phyloP scores from a whole-genome alignment of 257 asterid genomes.

The Agastache rugosa region DNA sequence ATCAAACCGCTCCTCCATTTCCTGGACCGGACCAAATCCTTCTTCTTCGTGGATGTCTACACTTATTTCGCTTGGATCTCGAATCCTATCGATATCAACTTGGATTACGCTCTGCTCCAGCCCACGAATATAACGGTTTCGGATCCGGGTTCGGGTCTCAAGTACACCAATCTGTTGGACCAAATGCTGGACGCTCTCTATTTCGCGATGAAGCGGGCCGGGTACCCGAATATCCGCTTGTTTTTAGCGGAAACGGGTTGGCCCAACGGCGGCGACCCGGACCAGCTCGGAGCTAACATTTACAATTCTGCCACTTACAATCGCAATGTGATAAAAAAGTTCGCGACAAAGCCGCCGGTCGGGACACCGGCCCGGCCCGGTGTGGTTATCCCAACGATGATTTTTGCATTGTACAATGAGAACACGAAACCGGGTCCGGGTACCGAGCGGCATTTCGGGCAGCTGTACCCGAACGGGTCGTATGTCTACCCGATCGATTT shows the following conservation, averaged over 20 bases:
- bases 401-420: conserved; percentile 85
- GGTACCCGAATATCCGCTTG: conserved; percentile 72
- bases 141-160: conserved; percentile 72
- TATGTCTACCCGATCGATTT: conserved; percentile 74
- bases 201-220: conserved; percentile 73
- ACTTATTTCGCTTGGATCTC: conserved; percentile 81
- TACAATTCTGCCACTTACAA: conserved; percentile 87
- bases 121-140: conserved; percentile 56
- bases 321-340: conserved; percentile 68
- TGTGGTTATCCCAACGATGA: conserved; percentile 55
- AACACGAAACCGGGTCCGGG: conserved; percentile 81
- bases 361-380: conserved; percentile 83
- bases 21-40: conserved; percentile 71
- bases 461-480: conserved; percentile 75
- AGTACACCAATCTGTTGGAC: conserved; percentile 72
- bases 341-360: conserved; percentile 54
- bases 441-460: conserved; percentile 89
- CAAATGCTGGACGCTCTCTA: conserved; percentile 78
- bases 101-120: conserved; percentile 72
- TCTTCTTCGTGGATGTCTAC: conserved; percentile 81
- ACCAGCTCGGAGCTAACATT: conserved; percentile 72
- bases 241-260: conserved; percentile 93
- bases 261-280: conserved; percentile 80
- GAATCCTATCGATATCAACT: conserved; percentile 58
- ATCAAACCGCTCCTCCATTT: conserved; percentile 68